Conservation (phyloP, 352 stramenopile species). For the Phytophthora hibernalis region DNA sequence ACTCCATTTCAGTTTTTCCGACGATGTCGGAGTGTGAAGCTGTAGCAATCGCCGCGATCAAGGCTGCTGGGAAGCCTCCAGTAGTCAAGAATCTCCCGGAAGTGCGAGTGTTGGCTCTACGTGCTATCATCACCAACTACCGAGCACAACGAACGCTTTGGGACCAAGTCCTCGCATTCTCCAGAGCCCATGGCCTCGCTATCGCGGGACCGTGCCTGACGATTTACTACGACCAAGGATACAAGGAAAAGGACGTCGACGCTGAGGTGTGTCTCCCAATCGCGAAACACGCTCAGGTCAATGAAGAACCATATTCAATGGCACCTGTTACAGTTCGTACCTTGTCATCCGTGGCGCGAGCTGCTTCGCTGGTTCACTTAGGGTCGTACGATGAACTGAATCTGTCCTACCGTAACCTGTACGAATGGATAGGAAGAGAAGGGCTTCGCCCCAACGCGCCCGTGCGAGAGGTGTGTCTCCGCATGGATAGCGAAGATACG, state of each 20-base stretch:
- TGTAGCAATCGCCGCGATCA: conserved; percentile 17
- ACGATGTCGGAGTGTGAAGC: conserved; percentile 30
- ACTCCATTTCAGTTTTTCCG: neutral
- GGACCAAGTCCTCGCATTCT: conserved; percentile 40
- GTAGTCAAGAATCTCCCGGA: conserved; percentile 39
- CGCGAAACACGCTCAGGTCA: conserved; percentile 21
- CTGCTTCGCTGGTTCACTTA: conserved; percentile 34
- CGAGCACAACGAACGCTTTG: conserved; percentile 52
- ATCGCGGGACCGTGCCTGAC: conserved; percentile 39
- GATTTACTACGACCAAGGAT: conserved; percentile 51
- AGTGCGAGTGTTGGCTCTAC: conserved; percentile 46
- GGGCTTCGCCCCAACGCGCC: conserved; percentile 30
- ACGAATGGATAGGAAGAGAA: conserved; percentile 42
- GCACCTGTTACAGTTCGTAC: conserved; percentile 30
- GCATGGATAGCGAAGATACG: conserved; percentile 30
- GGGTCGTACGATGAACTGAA: conserved; percentile 44
- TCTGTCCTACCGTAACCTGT: conserved; percentile 35
- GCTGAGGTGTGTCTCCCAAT: conserved; percentile 55
- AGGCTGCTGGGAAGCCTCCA: conserved; percentile 21
- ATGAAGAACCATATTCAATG: conserved; percentile 9
- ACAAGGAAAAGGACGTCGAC: conserved; percentile 54
- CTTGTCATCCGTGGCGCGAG: conserved; percentile 22
- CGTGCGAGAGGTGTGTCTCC: conserved; percentile 48
- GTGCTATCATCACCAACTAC: conserved; percentile 52
- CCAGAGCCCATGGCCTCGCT: conserved; percentile 18